A percentile compares a stretch with the other conserved stretches of the same genome.
Conservation (phyloP, 2,329 filamentous ascomycete species). For the Diaporthe sp. region DNA sequence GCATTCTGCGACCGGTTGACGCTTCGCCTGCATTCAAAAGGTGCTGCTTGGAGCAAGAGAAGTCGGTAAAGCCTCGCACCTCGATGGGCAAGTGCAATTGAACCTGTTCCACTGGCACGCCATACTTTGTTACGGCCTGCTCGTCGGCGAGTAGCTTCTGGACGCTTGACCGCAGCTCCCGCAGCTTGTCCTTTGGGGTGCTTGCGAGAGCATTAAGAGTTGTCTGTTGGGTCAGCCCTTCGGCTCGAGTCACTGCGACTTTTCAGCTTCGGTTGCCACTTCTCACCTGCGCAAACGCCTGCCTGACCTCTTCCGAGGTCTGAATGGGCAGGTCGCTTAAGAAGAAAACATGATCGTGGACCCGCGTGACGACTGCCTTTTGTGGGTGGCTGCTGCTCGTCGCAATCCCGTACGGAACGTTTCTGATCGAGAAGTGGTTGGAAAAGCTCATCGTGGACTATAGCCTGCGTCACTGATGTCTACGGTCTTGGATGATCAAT, state of each 20-base stretch:
- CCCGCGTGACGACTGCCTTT: conserved; percentile 64
- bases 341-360: conserved; percentile 66
- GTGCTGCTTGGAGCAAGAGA: conserved; percentile 68
- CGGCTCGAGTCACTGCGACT: conserved; percentile 52
- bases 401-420: conserved; percentile 68
- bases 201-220: conserved; percentile 47
- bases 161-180: conserved; percentile 43
- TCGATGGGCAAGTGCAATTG: conserved; percentile 69
- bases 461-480: neutral
- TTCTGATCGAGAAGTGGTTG: conserved; percentile 65
- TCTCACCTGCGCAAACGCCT: conserved; percentile 63
- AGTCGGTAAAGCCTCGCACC: conserved; percentile 71
- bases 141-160: conserved; percentile 42
- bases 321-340: conserved; percentile 58
- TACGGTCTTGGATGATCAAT: neutral
- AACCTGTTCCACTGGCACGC: conserved; percentile 53
- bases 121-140: conserved; percentile 43
- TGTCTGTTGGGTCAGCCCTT: conserved; percentile 52
- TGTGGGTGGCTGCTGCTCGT: conserved; percentile 54
- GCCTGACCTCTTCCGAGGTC: conserved; percentile 57
- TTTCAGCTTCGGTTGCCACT: conserved; percentile 51
- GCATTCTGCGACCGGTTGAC: conserved; percentile 47
- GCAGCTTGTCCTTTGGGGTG: conserved; percentile 39
- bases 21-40: conserved; percentile 60
- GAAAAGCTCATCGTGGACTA: conserved; percentile 40